These are phyloP conservation scores for Cercospora zeae-maydis DNA, from an alignment of 2,329 filamentous ascomycete genomes.

Conservation along the genomic window DNA sequence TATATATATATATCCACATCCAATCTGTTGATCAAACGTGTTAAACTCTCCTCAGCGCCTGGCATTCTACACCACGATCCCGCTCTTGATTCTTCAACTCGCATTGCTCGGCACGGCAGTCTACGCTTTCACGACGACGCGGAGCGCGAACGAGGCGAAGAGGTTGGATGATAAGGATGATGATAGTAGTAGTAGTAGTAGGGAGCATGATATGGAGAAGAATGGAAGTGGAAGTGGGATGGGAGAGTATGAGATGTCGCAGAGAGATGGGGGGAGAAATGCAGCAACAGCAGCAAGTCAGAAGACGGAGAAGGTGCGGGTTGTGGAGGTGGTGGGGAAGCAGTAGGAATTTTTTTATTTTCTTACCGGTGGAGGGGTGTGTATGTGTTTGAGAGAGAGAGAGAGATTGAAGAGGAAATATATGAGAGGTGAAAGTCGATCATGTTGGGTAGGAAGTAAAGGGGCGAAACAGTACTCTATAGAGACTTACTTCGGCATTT, in stretches of 20 bases:
- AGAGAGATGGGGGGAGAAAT: constrained; percentile 3
- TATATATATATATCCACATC: no score
- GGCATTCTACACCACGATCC: constrained; percentile 44
- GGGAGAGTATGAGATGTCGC: not conserved
- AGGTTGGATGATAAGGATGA: constrained; percentile 25
- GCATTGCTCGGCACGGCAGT: constrained; percentile 25
- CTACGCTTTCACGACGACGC: constrained; percentile 13
- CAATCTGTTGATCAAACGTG: no score
- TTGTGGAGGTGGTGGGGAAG: constrained; percentile 15
- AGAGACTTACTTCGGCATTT: not conserved
- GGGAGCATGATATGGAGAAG: constrained; percentile 29
- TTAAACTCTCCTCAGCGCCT: constrained; percentile 39
- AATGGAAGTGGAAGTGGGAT: not conserved
- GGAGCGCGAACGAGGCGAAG: not conserved
- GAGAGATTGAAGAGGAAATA: no score
- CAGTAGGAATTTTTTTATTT: not conserved
- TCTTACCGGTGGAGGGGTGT: no score
- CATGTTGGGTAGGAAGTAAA: no score
- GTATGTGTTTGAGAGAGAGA: not conserved
- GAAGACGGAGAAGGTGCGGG: constrained; percentile 15
- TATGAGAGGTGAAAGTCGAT: no score
- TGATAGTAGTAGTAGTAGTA: no score
- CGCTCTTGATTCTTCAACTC: constrained; percentile 41
- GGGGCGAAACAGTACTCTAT: no score
- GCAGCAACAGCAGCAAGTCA: constrained; percentile 23